Conservation (phyloP, 2,329 filamentous ascomycete genomes). For the Xylaria sp. region DNA sequence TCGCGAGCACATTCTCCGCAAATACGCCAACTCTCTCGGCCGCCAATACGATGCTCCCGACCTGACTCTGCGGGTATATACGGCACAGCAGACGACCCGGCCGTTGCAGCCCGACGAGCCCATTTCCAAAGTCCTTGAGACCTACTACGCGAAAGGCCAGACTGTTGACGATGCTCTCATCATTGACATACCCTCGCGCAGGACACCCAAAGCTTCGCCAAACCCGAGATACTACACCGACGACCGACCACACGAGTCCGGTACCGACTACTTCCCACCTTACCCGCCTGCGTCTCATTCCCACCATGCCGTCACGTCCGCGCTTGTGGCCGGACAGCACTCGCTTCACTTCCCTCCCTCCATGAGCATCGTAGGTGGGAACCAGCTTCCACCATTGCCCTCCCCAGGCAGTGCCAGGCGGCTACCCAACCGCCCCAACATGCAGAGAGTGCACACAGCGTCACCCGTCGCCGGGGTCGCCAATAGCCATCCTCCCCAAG, state of each 20-base stretch:
- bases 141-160: constrained; percentile 88
- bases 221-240: constrained; percentile 50
- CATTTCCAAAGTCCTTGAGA: constrained; percentile 80
- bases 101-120: constrained; percentile 86
- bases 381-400: constrained; percentile 81
- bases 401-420: constrained; percentile 77
- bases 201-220: constrained; percentile 85
- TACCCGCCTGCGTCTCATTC: constrained; percentile 45
- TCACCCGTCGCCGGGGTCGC: constrained; percentile 74
- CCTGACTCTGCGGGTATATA: constrained; percentile 79
- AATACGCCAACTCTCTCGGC: constrained; percentile 93
- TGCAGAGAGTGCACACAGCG: constrained; percentile 78
- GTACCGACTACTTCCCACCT: constrained; percentile 51
- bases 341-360: constrained; percentile 63
- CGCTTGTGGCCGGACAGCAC: constrained; percentile 43
- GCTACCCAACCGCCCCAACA: constrained; percentile 59
- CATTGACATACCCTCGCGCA: constrained; percentile 83
- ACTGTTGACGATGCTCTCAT: constrained; percentile 87
- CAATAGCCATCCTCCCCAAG: constrained; percentile 54
- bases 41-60: constrained; percentile 91
- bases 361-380: constrained; percentile 83
- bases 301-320: constrained; percentile 46
- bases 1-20: constrained; percentile 88
- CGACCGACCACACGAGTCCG: constrained; percentile 51
- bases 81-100: constrained; percentile 74